Evolutionary conservation across 768 basidiomycete species (phyloP).

Genomic region (Ramaria rubella): DNA sequence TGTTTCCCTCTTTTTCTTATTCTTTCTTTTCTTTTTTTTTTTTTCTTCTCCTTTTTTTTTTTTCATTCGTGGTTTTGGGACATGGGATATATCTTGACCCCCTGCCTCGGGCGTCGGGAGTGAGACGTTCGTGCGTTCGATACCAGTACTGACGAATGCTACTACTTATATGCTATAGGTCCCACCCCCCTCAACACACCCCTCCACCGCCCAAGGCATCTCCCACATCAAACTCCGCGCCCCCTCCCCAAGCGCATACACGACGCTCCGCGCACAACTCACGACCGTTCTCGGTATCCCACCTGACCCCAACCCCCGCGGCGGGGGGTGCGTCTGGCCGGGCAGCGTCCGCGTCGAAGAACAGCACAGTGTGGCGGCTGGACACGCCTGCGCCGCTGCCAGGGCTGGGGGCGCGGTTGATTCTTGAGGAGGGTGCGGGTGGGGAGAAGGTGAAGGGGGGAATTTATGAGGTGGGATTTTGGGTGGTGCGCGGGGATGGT

Average conservation of each 20-base stretch:
- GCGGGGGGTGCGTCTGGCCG: too few relatives aligned
- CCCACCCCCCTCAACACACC: conserved; percentile 43
- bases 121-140: too few relatives aligned
- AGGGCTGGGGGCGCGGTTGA: conserved; percentile 23
- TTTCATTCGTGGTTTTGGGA: neutral
- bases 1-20: too few relatives aligned
- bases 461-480: conserved; percentile 51
- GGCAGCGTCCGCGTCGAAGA: conserved; percentile 9
- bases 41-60: too few relatives aligned
- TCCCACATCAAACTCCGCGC: conserved; percentile 43
- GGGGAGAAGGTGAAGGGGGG: conserved; percentile 26
- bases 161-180: conserved; percentile 33
- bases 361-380: conserved; percentile 42
- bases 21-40: too few relatives aligned
- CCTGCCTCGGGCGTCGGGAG: too few relatives aligned
- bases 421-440: conserved; percentile 34
- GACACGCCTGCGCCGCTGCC: conserved; percentile 27
- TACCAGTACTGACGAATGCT: neutral
- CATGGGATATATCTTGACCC: too few relatives aligned
- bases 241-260: conserved; percentile 21
- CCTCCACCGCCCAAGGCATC: conserved; percentile 43
- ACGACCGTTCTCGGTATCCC: conserved; percentile 44
- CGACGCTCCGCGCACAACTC: conserved; percentile 32
- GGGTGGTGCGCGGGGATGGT: conserved; percentile 27
- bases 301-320: too few relatives aligned